Evolutionary conservation across 1,284 basidiomycete species (phyloP), one percentile per base, ranked within the genome.

Genomic region (Porodaedalea pini): DNA sequence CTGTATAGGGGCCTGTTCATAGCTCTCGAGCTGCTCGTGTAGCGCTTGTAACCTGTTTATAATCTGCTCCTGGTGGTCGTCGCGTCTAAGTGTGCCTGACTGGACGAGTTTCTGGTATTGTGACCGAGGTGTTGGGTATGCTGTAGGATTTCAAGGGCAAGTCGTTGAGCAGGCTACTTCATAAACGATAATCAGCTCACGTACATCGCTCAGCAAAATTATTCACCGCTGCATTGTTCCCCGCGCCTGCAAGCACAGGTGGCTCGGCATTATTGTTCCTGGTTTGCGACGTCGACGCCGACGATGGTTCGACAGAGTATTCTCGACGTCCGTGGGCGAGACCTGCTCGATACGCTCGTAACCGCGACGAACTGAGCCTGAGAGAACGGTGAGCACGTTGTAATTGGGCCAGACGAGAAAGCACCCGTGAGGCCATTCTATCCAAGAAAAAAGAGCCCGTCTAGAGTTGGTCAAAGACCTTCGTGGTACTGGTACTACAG

Each of bases 21-120:
- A 98, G 15, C 72, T 68, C 56, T 78, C 68, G 56, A 99, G 76
- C 51, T 85, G 77, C 58, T 91, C 79, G 71, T 97, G 88, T 60
- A 98, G 74, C 49, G 79, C 73, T 71, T 98, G 90, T 11, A 99
- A 78, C 63, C 86, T 83, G 67, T 83, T 74, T 59, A 98, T 86
- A 65, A 98, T 96, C 32, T 78, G 78, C 32, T 85, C 84, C 71
- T 99, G 96, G 73, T 94, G 86, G 6, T 81, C 78, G 68, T 99
- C 96, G 51, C 86, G 78, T 19, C 82, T 79, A 47, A 99, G 75
- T 1, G 81, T 71, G 13, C 91, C 90, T n/a, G 76, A 71, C 4
- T 80, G 73, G 47, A 98, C 82, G 45, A 96, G 81, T 62, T 80
- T 76, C 62, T 86, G 77, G 73, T 98, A 98, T 53, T 86, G 83